Evolutionary conservation across 345 rosid species (phyloP), one percentile per base, ranked within the genome.

Genomic region (Draba incana): DNA sequence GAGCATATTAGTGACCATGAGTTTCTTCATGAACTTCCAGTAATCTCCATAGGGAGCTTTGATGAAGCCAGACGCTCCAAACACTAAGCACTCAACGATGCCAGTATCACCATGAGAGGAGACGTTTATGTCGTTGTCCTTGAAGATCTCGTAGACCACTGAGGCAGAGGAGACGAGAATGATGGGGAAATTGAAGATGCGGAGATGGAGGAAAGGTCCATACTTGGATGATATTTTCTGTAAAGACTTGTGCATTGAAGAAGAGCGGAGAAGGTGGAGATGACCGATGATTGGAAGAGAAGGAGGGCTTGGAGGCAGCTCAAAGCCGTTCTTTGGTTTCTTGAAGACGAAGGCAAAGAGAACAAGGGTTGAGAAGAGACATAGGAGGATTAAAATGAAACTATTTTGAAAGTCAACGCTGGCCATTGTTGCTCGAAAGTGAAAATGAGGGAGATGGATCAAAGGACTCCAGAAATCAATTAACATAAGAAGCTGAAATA

Each of bases 271-370:
- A 41, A 41, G 13, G 45, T 77, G 81, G 12, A 75, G 63, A 44
- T 78, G 84, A 33, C 79, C 81, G 45, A 75, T 71, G 42, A 75
- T 2, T 24, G 73, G 84, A 9, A 77, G 16, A 3, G 70, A 63
- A 1, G 75, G 68, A n/a, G 81, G 81, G 47, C 77, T 74, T 8
- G 81, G 84, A 41, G 45, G 45, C 45, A 41, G 13, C 11, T 11
- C 45, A 41, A 12, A 41, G 45, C 45, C 45, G 10, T 50, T 27
- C 3, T 14, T 31, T 10, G 55, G 49, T 57, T 72, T 64, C 8
- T 39, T 58, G 60, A 51, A 49, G 45, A 41, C 11, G 45, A 41
- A 31, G 35, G 6, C 35, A 31, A 31, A 31, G 35, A 31, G 35
- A 31, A 31, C 6, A 2, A 31, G 35, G 35, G 35, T 31, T 31